phyloP scores from a whole-genome alignment of 2,329 filamentous ascomycete genomes.

The Aspergillus aculeatus region DNA sequence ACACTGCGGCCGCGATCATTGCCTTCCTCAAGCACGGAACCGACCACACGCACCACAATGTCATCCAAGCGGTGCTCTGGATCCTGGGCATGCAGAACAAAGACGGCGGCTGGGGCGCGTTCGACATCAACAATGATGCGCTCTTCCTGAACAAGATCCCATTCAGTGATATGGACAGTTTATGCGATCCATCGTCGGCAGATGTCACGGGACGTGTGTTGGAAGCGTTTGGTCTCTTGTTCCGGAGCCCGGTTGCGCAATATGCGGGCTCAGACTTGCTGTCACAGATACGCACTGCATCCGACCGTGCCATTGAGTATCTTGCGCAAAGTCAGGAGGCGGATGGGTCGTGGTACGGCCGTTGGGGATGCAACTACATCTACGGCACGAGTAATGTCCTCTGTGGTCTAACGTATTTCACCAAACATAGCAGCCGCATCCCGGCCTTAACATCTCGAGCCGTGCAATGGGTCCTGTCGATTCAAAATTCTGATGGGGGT shows the following conservation, averaged over 20 bases:
- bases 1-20: slow-evolving; percentile 33
- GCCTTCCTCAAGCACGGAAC: slow-evolving; percentile 28
- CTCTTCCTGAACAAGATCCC: slow-evolving; percentile 36
- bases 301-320: not conserved
- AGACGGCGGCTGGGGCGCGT: slow-evolving; percentile 39
- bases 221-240: slow-evolving; percentile 28
- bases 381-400: slow-evolving; percentile 34
- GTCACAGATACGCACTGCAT: not conserved
- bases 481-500: slow-evolving; percentile 32
- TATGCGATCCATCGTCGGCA: slow-evolving; percentile 34
- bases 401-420: slow-evolving; percentile 22
- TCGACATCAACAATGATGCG: slow-evolving; percentile 35
- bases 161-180: slow-evolving; percentile 36
- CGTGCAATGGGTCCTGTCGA: slow-evolving; percentile 21
- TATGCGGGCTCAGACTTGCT: slow-evolving; percentile 1
- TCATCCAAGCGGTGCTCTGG: slow-evolving; percentile 23
- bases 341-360: slow-evolving; percentile 30
- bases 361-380: slow-evolving; percentile 37
- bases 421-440: not conserved
- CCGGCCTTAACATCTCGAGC: slow-evolving; percentile 6
- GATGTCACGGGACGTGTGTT: slow-evolving; percentile 36
- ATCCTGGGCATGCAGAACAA: slow-evolving; percentile 36
- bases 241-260: not conserved
- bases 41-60: not conserved
- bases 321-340: slow-evolving; percentile 19